These are phyloP conservation scores for Saraca asoca DNA, from an alignment of 331 rosid genomes.

Conservation along the genomic window DNA sequence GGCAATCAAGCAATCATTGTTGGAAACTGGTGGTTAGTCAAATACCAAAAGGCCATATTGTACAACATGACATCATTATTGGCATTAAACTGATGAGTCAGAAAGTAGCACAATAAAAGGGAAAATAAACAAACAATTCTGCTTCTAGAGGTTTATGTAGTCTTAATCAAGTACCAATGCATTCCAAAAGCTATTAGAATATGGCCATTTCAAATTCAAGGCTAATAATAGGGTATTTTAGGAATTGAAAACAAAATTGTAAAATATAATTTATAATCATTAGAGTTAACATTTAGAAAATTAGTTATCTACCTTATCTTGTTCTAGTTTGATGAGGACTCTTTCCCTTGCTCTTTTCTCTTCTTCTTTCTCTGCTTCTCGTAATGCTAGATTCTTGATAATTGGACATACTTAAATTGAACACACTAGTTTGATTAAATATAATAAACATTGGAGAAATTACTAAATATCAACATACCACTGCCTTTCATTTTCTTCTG, in stretches of 20 bases:
- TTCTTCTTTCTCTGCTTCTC: conserved; percentile 71
- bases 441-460: conserved; percentile 16
- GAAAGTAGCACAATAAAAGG: not conserved
- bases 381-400: conserved; percentile 49
- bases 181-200: too few species aligned
- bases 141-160: too few species aligned
- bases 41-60: not conserved
- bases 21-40: too few species aligned
- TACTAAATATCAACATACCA: conserved; percentile 43
- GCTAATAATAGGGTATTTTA: not conserved
- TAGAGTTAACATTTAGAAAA: not conserved
- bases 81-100: not conserved
- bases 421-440: conserved; percentile 7
- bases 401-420: not conserved
- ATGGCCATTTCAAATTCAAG: not conserved
- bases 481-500: conserved; percentile 71
- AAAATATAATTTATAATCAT: conserved; percentile 3
- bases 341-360: conserved; percentile 70
- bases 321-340: conserved; percentile 61
- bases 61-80: not conserved
- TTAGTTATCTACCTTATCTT: conserved; percentile 68
- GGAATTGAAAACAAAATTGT: not conserved
- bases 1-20: not conserved
- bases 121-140: too few species aligned
- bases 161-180: too few species aligned